Base-by-base conservation (phyloP, 2,329 filamentous ascomycete genomes). In the Tolypocladium paradoxum region DNA sequence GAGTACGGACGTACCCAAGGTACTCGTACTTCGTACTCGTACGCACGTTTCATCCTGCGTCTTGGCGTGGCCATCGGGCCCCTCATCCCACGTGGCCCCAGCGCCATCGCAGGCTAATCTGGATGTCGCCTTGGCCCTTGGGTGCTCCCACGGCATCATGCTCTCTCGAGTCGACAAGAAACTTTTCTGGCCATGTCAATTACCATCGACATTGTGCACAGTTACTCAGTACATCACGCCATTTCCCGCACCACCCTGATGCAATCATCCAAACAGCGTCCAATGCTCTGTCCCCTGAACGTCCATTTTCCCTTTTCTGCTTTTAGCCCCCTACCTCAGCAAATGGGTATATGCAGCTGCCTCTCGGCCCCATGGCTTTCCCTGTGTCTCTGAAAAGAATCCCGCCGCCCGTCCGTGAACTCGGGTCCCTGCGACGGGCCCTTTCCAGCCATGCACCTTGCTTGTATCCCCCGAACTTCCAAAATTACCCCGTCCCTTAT, bases 271-370 rank as follows among this genome's bases (percentile, higher is more conserved):
- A 47, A 47, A 24, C 43, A 47, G 27, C 43, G 43, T 47, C 18
- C 43, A 47, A 20, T n/a, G 4, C 2, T n/a, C 4, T n/a, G 37
- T 20, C 48, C 50, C 24, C 22, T 11, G 27, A 20, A 14, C 35
- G 27, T 38, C 48, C 52, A 14, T 38, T 18, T 35, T 31, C 50
- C 48, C 12, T 51, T 46, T 48, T 36, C 37, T 48, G 53, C 50
- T 51, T 55, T 51, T 37, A 53, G 20, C 49, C 54, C 50, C 48
- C 52, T 55, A 48, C 53, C 47, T 60, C 54, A 58, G 56, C 56
- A 66, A 65, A 61, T 63, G 64, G 64, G 64, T 66, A 66, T 66
- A 66, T 64, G 62, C 64, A 36, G 43, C 34, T 29, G 43, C 27
- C 24, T 37, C 29, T 55, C 57, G 62, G 56, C 53, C 33, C 57